A percentile compares a stretch with the other conserved stretches of the same genome.
phyloP scores from a whole-genome alignment of 2,329 filamentous ascomycete species.

The Nemania sp. region DNA sequence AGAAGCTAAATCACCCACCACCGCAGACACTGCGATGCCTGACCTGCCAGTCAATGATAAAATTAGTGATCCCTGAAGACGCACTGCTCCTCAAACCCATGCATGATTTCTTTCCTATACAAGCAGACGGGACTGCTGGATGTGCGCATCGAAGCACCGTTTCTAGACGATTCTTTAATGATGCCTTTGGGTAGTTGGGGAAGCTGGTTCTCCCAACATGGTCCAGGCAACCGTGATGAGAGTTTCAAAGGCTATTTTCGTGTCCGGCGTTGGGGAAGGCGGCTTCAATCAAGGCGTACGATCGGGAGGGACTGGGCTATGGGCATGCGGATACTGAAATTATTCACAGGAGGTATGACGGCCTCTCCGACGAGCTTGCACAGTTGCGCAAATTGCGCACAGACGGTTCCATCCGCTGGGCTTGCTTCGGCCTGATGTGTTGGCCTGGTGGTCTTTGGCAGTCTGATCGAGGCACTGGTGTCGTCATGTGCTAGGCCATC shows the following conservation, averaged over 20 bases:
- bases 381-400: background rate
- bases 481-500: background rate
- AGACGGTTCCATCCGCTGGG: background rate
- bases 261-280: constrained; percentile 34
- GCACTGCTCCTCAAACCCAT: background rate
- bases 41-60: constrained; percentile 44
- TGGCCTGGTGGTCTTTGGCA: background rate
- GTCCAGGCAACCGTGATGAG: constrained; percentile 2
- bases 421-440: background rate
- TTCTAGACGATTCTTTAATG: background rate
- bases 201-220: constrained; percentile 11
- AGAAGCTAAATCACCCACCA: constrained; percentile 46
- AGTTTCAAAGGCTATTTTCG: constrained; percentile 22
- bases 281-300: constrained; percentile 18
- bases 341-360: constrained; percentile 8
- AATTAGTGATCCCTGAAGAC: constrained; percentile 27
- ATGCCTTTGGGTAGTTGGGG: constrained; percentile 21
- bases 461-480: background rate
- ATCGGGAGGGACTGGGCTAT: constrained; percentile 2
- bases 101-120: constrained; percentile 17
- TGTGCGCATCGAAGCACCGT: constrained; percentile 6
- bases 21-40: constrained; percentile 42
- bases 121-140: background rate
- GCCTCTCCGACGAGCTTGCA: background rate
- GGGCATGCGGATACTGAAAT: constrained; percentile 9